phyloP scores from a whole-genome alignment of 2,329 filamentous ascomycete genomes.

The Neonectria faginata region DNA sequence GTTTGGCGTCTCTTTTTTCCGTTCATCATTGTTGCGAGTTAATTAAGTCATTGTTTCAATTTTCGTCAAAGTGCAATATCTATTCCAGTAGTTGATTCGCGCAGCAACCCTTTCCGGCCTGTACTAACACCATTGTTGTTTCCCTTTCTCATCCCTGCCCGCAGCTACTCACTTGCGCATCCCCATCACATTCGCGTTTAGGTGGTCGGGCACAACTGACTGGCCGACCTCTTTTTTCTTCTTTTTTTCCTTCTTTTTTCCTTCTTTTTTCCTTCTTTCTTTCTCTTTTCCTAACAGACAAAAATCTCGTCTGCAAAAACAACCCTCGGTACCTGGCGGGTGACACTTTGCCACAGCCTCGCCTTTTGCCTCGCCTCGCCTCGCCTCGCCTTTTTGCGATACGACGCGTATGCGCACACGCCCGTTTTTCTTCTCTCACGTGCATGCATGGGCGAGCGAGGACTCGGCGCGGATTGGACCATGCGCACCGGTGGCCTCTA shows the following conservation, averaged over 20 bases:
- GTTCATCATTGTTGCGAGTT: too few relatives aligned
- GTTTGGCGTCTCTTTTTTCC: too few relatives aligned
- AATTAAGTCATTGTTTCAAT: background rate
- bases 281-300: background rate
- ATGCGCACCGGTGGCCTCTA: conserved; percentile 25
- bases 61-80: too few relatives aligned
- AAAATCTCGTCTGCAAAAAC: background rate
- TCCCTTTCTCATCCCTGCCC: conserved; percentile 2
- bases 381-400: conserved; percentile 11
- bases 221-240: background rate
- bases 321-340: background rate
- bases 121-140: background rate
- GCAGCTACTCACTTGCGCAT: conserved; percentile 4
- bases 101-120: background rate
- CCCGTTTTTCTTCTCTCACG: conserved; percentile 10
- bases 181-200: background rate
- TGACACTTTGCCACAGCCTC: conserved; percentile 1
- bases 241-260: background rate
- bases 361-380: background rate
- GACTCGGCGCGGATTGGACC: conserved; percentile 11
- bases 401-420: conserved; percentile 21
- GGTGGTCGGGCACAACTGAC: conserved; percentile 4
- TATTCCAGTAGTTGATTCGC: background rate
- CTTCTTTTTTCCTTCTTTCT: background rate
- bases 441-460: conserved; percentile 7